Base-by-base conservation (phyloP, 768 basidiomycete species). In the Lactarius sanguifluus region DNA sequence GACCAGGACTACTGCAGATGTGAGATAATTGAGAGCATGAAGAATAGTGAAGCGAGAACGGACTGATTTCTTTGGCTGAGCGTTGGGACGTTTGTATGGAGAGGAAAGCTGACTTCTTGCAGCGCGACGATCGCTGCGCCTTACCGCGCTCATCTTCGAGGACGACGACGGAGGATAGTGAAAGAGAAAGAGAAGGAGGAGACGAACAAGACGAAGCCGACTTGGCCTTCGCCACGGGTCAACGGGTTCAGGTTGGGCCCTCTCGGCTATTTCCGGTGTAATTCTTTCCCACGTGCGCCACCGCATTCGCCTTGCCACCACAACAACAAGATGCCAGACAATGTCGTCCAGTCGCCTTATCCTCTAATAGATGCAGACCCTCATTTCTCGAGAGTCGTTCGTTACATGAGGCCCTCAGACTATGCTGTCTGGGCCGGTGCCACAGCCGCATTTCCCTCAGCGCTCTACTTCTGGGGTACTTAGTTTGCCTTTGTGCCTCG, bases 351-450 rank as follows among this genome's bases (percentile, higher is more conserved):
- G 73, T 86, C 90, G 47, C 87, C 88, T 30, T 96, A 86, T 79
- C 95, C 95, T 57, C 88, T 96, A 77, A 91, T 98, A 79, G 96
- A 98, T 78, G 81, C 87, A 0, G 96, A 98, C 81, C 96, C 96
- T 12, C 91, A 97, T 81, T 87, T 88, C 16, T 80, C 80, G 38
- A 86, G 96, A 38, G 96, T 99, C 59, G 79, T 99, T 25, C 82
- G 91, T 65, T 97, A 97, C 79, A 86, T 98, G 77, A 84, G 96
- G 30, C 82, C 87, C 25, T 87, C 89, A 1, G 96, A 99, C 81
- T 95, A 93, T 80, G 91, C 84, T 25, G 78, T 84, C 23, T 94
- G 94, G 91, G 92, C 86, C 23, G 88, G 82, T 52, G 85, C 83
- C 64, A 94, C 96, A 2, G 91, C 82, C 64, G 89, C 86, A 23